Evolutionary conservation across 2,329 filamentous ascomycete species (phyloP), one percentile per base, ranked within the genome.

Genomic region (Dactylellina parvicollis): DNA sequence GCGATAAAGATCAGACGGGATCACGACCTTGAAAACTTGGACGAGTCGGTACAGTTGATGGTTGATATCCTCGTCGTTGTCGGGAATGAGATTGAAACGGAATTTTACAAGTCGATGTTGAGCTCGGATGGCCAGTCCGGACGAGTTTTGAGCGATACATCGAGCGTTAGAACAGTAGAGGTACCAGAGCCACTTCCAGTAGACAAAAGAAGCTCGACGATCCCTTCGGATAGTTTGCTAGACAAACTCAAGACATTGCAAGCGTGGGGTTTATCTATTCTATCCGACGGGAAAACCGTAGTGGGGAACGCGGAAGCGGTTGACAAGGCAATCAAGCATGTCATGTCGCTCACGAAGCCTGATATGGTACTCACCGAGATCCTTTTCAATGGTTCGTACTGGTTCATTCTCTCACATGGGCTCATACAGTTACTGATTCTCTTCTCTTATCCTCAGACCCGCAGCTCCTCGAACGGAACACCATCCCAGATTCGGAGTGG

Each of bases 31-130:
- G 26, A 2, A 14, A 1, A 16, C 12, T 26, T 32, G 47, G 24
- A 50, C 10, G 16, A 32, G 10, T 7, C 47, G 5, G 47, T 34
- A 2, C n/a, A 16, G 26, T 50, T 50, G 16, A 50, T 50, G 47
- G 47, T 32, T 16, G 28, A 50, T 14, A 50, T 50, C n/a, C 14
- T 50, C 9, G 7, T 10, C 1, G 47, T 32, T 14, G n/a, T 50
- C 20, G 47, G 24, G 14, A 20, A 32, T n/a, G 28, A 50, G 14
- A n/a, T 30, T 10, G 47, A 50, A 20, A 22, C 34, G 24, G 47
- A 34, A 28, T 50, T 50, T 32, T 50, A 50, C 16, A 9, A 34
- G 24, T 50, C 47, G 20, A 50, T 50, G 47, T 14, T 38, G 12
- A 38, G 12, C 12, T 12, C 26, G 18, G 28, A 34, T 12, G 10